Base-by-base conservation (phyloP, 169 alveolate genomes). In the Plasmodium berghei region DNA sequence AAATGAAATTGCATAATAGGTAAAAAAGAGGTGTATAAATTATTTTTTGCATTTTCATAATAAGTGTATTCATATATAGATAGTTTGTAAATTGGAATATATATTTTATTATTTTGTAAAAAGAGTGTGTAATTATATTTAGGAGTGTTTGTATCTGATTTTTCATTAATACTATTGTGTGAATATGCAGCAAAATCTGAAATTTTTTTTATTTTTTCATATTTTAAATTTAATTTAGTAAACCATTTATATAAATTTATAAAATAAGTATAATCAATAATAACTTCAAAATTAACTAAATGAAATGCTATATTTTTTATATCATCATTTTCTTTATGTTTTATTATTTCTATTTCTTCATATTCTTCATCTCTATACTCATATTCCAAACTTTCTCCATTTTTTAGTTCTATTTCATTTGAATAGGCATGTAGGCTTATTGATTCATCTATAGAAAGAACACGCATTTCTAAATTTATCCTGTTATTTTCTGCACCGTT, bases 51-150 rank as follows among this genome's bases (percentile, higher is more conserved):
- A 58, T 14, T 58, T 40, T 77, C 75, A 40, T 77, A 64, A 63
- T 26, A 77, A 6, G 74, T 77, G 42, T 77, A 77, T 20, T 77
- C 77, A 9, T 74, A 9, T 24, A 77, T 77, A 49, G 89, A 63
- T 40, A 63, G 58, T 16, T 52, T 28, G 18, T 77, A 77, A 48
- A 77, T 77, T 8, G 89, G 89, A 20, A 52, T 26, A 64, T 58
- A 77, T 10, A 77, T 64, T 64, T 67, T 62, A 58, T 77, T 77
- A 69, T 77, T 77, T 34, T 77, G 89, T 46, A 77, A 63, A 66
- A 77, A 77, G 1, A 70, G 20, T 20, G 10, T 45, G 59, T 77
- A 77, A 58, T 52, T 77, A 56, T 20, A 77, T 45, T 77, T 77
- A 9, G 55, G 55, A 0, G 10, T 20, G 28, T 63, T 34, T 10